A percentile compares a stretch with the other conserved stretches of the same genome.
phyloP scores from a whole-genome alignment of 129 eudicot genomes.

The Flaveria sonorensis region DNA sequence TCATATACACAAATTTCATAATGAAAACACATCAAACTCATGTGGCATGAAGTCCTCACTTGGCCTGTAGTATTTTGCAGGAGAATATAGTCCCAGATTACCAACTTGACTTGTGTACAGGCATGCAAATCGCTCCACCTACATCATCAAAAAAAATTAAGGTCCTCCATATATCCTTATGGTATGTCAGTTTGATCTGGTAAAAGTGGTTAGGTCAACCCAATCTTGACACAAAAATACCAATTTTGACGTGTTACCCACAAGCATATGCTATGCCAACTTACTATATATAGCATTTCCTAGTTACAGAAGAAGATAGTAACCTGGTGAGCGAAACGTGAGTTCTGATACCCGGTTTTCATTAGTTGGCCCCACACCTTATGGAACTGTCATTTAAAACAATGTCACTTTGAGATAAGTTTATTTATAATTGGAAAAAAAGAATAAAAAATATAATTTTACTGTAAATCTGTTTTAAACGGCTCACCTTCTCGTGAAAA shows the following conservation, averaged over 20 bases:
- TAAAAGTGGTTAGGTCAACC: too few relatives aligned
- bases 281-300: background rate
- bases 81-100: slow-evolving; percentile 79
- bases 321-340: slow-evolving; percentile 98
- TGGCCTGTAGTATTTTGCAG: slow-evolving; percentile 92
- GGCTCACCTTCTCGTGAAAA: slow-evolving; percentile 70
- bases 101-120: slow-evolving; percentile 84
- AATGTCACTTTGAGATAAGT: background rate
- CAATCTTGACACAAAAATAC: background rate
- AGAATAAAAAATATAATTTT: background rate
- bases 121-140: slow-evolving; percentile 99
- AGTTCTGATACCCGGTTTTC: slow-evolving; percentile 97
- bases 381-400: slow-evolving; percentile 62
- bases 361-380: slow-evolving; percentile 95
- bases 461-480: background rate
- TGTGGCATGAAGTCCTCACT: slow-evolving; percentile 95
- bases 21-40: slow-evolving; percentile 67
- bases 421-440: background rate
- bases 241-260: background rate
- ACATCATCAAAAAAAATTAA: slow-evolving; percentile 9
- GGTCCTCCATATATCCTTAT: background rate
- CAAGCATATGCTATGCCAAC: background rate
- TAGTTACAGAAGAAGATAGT: background rate
- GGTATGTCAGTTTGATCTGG: background rate
- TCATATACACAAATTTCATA: slow-evolving; percentile 30